Base-by-base conservation (phyloP, 768 basidiomycete genomes). In the Russula abietina region DNA sequence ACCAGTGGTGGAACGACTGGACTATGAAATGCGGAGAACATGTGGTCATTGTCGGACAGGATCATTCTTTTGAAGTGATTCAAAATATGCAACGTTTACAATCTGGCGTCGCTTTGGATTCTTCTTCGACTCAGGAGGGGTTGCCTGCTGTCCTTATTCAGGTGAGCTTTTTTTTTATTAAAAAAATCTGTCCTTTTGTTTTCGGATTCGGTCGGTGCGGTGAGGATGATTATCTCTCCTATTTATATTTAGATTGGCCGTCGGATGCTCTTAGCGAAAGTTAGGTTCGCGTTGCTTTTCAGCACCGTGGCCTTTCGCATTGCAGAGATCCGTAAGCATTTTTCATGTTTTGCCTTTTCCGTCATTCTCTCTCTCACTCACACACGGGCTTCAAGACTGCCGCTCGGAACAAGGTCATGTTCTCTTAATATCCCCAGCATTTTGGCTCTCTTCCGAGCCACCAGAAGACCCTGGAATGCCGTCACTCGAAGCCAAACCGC, bases 1-100 rank as follows among this genome's bases (percentile, higher is more conserved):
- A 61, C 24, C 51, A 55, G n/a, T 61, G 61, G 61, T 39, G 48
- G 45, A 61, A 61, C 11, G 61, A 61, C 46, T 61, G 61, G 61
- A 49, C 55, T 0, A 56, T 56, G 39, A 33, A 28, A 26, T 61
- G 38, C 24, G 61, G 55, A 30, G 55, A 51, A 14, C 48, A 50
- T 24, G 36, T 56, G n/a, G 55, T 51, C 32, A 10, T 61, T 10
- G 49, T 61, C 12, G 61, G 55, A 43, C 61, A 61, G 16, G 61
- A 61, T 26, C 55, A 61, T 50, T 50, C 48, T 2, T 49, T 56
- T 16, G 48, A 56, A 5, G 19, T 28, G 22, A 36, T 61, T 32
- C n/a, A 38, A 16, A 41, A 51, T 11, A 57, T 61, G 61, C 46
- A 39, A 43, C 38, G 11, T 28, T 16, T 61, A 51, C 61, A 49